phyloP scores from a whole-genome alignment of 805 yeast genomes.

The Groenewaldozyma tartarivorans region DNA sequence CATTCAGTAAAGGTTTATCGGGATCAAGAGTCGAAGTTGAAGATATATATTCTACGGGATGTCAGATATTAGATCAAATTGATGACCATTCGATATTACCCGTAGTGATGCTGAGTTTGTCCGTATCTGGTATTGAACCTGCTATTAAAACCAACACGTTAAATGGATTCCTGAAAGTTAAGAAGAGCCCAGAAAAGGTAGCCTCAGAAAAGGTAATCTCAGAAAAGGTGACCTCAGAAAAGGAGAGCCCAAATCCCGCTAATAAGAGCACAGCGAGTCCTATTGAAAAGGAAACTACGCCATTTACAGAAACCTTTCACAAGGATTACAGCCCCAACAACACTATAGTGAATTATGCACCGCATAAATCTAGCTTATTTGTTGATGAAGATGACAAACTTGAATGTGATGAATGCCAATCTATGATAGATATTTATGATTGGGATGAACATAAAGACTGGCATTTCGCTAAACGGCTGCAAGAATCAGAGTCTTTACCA shows the following conservation, averaged over 20 bases:
- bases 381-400: conserved; percentile 1
- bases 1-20: conserved; percentile 9
- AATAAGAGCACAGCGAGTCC: neutral
- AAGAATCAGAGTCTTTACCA: conserved; percentile 8
- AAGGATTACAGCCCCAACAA: conserved; percentile 9
- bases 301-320: neutral
- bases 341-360: neutral
- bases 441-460: conserved; percentile 31
- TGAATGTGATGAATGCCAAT: conserved; percentile 24
- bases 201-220: neutral
- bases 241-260: neutral
- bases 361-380: neutral
- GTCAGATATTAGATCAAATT: neutral
- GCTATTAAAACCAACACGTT: conserved; percentile 1
- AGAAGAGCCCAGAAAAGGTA: neutral
- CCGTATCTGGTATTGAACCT: conserved; percentile 1
- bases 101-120: conserved; percentile 1
- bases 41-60: conserved; percentile 4
- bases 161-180: neutral
- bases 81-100: neutral
- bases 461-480: conserved; percentile 30
- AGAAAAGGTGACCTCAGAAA: neutral
- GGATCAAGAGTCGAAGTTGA: conserved; percentile 6
- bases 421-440: conserved; percentile 10
- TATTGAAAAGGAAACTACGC: neutral